These are phyloP conservation scores for Pseudoperonospora humuli DNA, from an alignment of 352 stramenopile genomes.

Conservation along the genomic window DNA sequence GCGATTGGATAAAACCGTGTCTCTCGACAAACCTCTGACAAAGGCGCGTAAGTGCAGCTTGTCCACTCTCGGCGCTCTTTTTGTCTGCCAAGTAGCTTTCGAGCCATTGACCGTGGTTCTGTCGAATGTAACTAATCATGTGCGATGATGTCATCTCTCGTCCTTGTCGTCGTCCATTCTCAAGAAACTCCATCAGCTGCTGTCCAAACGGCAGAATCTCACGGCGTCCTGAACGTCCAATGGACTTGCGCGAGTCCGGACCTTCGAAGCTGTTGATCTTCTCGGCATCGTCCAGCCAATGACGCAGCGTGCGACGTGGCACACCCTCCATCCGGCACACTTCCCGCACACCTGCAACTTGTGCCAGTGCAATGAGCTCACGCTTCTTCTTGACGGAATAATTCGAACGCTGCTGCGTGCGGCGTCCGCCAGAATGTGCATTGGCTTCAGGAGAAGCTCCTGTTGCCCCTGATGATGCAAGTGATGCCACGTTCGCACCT, in stretches of 20 bases:
- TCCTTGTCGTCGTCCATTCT: constrained; percentile 15
- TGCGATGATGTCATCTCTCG: constrained; percentile 34
- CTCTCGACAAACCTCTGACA: constrained; percentile 34
- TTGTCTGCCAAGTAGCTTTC: constrained; percentile 30
- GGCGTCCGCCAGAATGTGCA: constrained; percentile 8
- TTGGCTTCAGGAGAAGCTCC: constrained; percentile 2
- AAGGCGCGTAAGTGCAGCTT: constrained; percentile 29
- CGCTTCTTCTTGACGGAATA: constrained; percentile 42
- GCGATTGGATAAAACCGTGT: constrained; percentile 27
- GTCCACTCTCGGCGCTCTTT: constrained; percentile 36
- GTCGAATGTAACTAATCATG: constrained; percentile 36
- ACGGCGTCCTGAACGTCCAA: constrained; percentile 30
- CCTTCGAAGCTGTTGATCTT: constrained; percentile 38
- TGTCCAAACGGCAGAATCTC: constrained; percentile 32
- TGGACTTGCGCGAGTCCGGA: constrained; percentile 32
- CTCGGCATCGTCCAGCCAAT: constrained; percentile 37
- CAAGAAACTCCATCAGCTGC: constrained; percentile 23
- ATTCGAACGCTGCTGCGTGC: constrained; percentile 23
- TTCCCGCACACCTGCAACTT: constrained; percentile 28
- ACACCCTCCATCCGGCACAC: constrained; percentile 32
- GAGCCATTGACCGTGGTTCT: constrained; percentile 28
- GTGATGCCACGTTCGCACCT: neutral
- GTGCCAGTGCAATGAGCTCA: constrained; percentile 33
- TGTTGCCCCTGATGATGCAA: constrained; percentile 6
- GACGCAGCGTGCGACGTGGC: constrained; percentile 29